Evolutionary conservation across 164 flowering plant species (phyloP), one percentile per base, ranked within the genome.

Genomic region (Magnolia kwangsiensis): DNA sequence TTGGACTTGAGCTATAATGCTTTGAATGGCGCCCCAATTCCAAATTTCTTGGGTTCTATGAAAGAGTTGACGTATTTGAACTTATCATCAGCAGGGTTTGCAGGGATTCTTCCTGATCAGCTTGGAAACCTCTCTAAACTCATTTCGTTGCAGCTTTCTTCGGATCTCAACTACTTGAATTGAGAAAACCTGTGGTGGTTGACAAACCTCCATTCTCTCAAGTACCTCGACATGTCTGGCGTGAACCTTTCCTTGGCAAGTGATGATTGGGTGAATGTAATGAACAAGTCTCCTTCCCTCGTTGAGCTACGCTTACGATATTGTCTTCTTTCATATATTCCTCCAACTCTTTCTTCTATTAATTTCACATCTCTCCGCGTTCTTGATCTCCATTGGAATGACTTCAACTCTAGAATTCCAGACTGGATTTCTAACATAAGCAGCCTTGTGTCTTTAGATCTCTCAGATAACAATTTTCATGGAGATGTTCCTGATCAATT

Each of bases 291-390:
- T 13, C 75, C 78, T 59, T 75, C 71, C 23, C 63, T 80, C 14
- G 13, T 21, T 10, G 76, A 72, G 31, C 29, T 80, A n/a, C 69
- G 13, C 27, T 50, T 76, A 2, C 13, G 1, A 0, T 3, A 4
- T 16, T 75, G 81, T 29, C 0, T 2, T 4, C 78, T 79, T 4
- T 1, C 9, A 24, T 10, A 51, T 24, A 21, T 67, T 71, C 29
- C 58, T 20, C 31, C 59, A 5, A 8, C 76, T 3, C 66, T 72
- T 67, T 19, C 76, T 5, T 19, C 19, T 59, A 63, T 72, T 9
- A 75, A 80, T 51, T 72, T 76, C 29, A 80, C 82, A 8, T 76
- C 82, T 68, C 77, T 80, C 24, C 63, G 7, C 7, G 67, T 80
- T 7, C 72, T 79, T 31, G 78, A 67, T 72, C 67, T 79, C 14